Base-by-base conservation (phyloP, 1,284 basidiomycete genomes). In the Blastosporella zonata region DNA sequence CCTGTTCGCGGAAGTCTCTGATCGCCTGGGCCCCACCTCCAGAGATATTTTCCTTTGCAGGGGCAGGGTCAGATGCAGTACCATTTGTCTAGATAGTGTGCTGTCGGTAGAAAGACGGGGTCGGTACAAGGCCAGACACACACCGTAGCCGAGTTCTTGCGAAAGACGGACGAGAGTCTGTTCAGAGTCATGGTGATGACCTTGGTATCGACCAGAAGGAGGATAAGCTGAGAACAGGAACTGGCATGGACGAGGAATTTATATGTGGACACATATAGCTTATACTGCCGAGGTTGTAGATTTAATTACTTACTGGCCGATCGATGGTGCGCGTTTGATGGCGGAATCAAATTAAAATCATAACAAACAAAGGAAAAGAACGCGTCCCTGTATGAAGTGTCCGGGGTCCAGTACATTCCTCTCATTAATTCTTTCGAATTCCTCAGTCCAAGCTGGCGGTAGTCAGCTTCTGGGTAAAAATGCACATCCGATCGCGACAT, bases 1-100 rank as follows among this genome's bases (percentile, higher is more conserved):
- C 78, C 64, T 74, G 68, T 10, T 75, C 72, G 34, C 70, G 66
- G 50, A 79, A 69, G 37, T 71, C 71, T 15, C 67, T 67, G 46
- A 79, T 58, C 29, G 67, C 59, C 50, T 71, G 73, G n/a, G 63
- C 20, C 9, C 47, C 38, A 38, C 37, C 22, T 9, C 36, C 42
- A 41, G 54, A 50, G 18, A 43, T 36, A 25, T 49, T 52, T 33
- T 54, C 52, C 17, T 43, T 47, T 1, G 15, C 18, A 18, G n/a
- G 43, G 3, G 15, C 18, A 18, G n/a, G 43, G 3, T 35, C 44
- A 40, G 29, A 27, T 9, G 36, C 43, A 15, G 46, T 40, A 6
- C 47, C 50, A 31, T 49, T 50, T 2, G 43, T 29, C 22, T 46
- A 21, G 17, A 47, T 22, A 28, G 12, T 13, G 2, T 23, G 29